Conservation (phyloP, 179 eudicot species). For the Heliamphora pulchella region DNA sequence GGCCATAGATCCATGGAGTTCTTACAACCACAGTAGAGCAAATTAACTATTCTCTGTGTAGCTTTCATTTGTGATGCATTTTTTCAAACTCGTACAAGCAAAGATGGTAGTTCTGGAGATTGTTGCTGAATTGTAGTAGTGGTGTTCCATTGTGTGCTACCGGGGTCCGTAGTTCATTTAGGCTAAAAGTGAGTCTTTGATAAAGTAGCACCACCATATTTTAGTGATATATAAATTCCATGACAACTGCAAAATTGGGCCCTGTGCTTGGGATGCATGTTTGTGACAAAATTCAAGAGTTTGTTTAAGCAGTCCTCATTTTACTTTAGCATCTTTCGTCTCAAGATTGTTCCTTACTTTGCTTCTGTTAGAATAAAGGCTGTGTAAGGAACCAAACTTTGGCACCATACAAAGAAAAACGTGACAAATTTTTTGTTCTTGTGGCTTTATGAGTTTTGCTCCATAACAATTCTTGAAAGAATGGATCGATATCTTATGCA, state of each 20-base stretch:
- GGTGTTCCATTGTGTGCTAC: background rate
- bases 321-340: conserved; percentile 5
- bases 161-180: background rate
- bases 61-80: background rate
- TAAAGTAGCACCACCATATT: background rate
- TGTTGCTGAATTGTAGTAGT: background rate
- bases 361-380: background rate
- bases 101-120: background rate
- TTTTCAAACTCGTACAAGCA: background rate
- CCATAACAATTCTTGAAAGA: conserved; percentile 11
- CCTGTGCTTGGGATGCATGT: conserved; percentile 1
- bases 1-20: background rate
- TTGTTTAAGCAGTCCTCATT: background rate
- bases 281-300: background rate
- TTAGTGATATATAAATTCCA: background rate
- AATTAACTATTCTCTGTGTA: background rate
- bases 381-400: background rate
- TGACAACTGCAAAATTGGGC: background rate
- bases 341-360: background rate
- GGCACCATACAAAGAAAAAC: conserved; percentile 5
- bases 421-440: background rate
- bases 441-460: conserved; percentile 4
- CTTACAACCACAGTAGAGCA: background rate
- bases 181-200: background rate
- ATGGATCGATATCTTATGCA: conserved; percentile 20